Conservation (phyloP, 73 alveolate genomes). For the Paramecium pentaurelia region DNA sequence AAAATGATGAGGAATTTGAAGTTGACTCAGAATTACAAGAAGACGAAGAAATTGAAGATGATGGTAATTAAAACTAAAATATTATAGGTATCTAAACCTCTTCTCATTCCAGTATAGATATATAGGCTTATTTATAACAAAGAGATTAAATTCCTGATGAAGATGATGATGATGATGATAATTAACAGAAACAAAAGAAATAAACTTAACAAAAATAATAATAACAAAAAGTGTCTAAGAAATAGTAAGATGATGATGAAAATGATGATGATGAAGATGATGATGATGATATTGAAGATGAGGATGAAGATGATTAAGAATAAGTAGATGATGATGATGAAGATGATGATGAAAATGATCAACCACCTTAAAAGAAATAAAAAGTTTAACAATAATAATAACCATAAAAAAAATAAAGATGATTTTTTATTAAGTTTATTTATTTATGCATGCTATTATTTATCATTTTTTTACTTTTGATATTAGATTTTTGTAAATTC, state of each 20-base stretch:
- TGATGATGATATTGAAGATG: background rate
- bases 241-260: background rate
- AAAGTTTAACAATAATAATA: background rate
- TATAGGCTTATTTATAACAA: background rate
- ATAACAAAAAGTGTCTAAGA: background rate
- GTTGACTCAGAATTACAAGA: background rate
- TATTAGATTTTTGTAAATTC: background rate
- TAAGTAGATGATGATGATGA: background rate
- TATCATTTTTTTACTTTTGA: background rate
- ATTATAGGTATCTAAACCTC: background rate
- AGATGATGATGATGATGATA: background rate
- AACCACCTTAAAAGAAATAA: background rate
- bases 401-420: background rate
- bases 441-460: background rate
- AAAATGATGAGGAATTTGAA: background rate
- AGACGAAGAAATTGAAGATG: conserved; percentile 16
- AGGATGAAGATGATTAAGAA: background rate
- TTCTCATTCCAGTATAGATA: conserved; percentile 12
- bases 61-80: background rate
- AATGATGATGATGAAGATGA: conserved; percentile 11
- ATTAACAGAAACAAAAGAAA: background rate
- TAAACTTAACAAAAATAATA: background rate
- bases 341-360: background rate
- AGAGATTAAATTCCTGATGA: conserved; percentile 9
- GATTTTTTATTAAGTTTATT: background rate